Evolutionary conservation across 192 early-diverging fungal species (phyloP), one percentile per base, ranked within the genome.

Genomic region (Coemansia biformis): DNA sequence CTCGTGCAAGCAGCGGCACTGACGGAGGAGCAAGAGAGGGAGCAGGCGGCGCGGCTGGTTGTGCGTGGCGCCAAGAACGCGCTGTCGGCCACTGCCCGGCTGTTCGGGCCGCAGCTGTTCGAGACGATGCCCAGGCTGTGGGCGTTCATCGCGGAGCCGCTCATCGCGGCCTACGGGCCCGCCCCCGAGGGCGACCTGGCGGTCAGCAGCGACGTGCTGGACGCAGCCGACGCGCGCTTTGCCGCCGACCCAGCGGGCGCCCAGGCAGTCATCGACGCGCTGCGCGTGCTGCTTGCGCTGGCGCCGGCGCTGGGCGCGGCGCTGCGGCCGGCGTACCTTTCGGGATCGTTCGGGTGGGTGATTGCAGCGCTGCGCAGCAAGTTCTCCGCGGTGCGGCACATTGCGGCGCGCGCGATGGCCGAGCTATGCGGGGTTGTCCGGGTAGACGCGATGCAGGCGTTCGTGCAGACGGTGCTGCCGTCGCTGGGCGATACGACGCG

Each of bases 391-490:
- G 77, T 96, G 34, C 82, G 96, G 0, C 75, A 85, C 52, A 79
- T 85, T 39, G 87, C 89, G 1, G 81, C 92, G 5, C 79, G 81
- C 5, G 85, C 87, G 19, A 53, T 99, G 15, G 85, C 90, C 5
- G 77, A 79, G 7, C 71, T 95, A 9, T 83, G 81, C 39, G 55
- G 79, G 18, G 81, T 83, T 1, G 74, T 86, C 21, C 85, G 86
- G 3, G 69, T 80, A 0, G 67, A 73, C 2, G 81, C 86, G 0
- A 91, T 99, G 89, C 83, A 81, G 15, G 58, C 79, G 32, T 69
- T 96, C 28, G 81, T 99, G n/a, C 82, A 83, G 19, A 48, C 69
- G 8, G 80, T 91, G 5, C 44, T 96, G 8, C 92, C 90, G 8
- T 63, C 83, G 18, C 77, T 96, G 15, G 81, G 87, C 23, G 87